Base-by-base conservation (phyloP, 1,284 basidiomycete species). In the Austroboletus niveus region DNA sequence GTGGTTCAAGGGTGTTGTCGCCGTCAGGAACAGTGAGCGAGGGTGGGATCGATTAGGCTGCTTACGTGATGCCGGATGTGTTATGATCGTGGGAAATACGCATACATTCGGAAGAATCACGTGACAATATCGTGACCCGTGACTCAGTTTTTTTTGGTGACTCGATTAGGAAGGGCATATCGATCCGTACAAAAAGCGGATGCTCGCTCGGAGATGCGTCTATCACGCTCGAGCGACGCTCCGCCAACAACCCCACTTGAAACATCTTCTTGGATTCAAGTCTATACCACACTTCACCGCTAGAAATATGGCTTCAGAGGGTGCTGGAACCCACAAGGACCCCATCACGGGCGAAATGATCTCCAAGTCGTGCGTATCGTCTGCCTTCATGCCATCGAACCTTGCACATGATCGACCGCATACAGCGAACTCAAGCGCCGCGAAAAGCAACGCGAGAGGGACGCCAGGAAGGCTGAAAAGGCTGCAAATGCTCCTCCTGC, bases 341-440 rank as follows among this genome's bases (percentile, higher is more conserved):
- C 88, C 89, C 42, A 82, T 93, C 56, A 95, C 94, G 3, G 94
- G 93, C 40, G 94, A 97, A 72, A 82, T 94, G 87, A 85, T 98
- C 65, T 95, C 92, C 75, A 98, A 98, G 83, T 80, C 83, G 93
- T 94, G 54, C 62, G 90, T 78, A 52, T 41, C 44, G 46, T 56
- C 55, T 43, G 59, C 32, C 34, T 39, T 41, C 34, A 24, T 53
- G 39, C 49, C 54, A 45, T 43, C 29, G 24, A 44, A 9, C 34
- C 54, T 24, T 24, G 54, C 66, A 53, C 72, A 72, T 57, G 54
- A 71, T 71, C 58, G 46, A 12, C 10, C 42, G 29, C 42, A 8
- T 49, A 55, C 57, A 98, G 94, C 63, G 94, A 97, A 72, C 80
- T 96, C 66, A 98, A 98, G 84, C 82, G 89, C 63, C 82, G 94